Percentiles rank a stretch among this genome's conserved stretches.
phyloP scores from a whole-genome alignment of 2,329 filamentous ascomycete species.

The Diaporthe australafricana region DNA sequence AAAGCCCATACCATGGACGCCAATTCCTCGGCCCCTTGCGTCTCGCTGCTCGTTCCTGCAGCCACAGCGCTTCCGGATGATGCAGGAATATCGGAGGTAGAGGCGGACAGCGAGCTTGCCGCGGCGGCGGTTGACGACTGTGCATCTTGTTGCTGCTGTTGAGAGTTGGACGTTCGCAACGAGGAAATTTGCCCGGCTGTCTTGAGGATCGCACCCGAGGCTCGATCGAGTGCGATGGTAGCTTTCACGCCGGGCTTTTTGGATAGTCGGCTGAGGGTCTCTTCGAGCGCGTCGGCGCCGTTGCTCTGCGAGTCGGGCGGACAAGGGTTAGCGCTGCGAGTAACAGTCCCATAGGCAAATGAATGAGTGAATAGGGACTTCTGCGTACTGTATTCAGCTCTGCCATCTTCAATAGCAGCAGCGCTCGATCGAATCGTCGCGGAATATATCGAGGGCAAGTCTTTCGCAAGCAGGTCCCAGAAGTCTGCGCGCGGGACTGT shows the following conservation, averaged over 20 bases:
- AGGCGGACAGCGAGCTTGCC: slow-evolving; percentile 43
- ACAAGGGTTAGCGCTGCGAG: slow-evolving; percentile 41
- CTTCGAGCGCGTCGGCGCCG: slow-evolving; percentile 71
- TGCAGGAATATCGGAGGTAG: slow-evolving; percentile 20
- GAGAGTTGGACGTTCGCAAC: slow-evolving; percentile 58
- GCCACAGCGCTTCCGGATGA: slow-evolving; percentile 51
- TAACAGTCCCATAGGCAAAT: slow-evolving; percentile 1
- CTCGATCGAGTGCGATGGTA: slow-evolving; percentile 79
- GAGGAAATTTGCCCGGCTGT: slow-evolving; percentile 76
- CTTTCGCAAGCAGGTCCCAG: slow-evolving; percentile 1
- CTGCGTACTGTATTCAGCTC: slow-evolving; percentile 36
- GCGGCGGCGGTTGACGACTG: slow-evolving; percentile 37
- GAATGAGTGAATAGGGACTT: not conserved
- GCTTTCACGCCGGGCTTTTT: slow-evolving; percentile 85
- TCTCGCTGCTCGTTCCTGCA: slow-evolving; percentile 58
- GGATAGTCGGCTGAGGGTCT: slow-evolving; percentile 75
- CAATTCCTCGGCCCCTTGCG: slow-evolving; percentile 76
- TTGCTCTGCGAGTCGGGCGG: slow-evolving; percentile 48
- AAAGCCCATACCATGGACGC: slow-evolving; percentile 82
- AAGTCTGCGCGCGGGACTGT: not conserved
- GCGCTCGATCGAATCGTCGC: not conserved
- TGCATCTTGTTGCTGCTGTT: slow-evolving; percentile 34
- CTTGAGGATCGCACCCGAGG: slow-evolving; percentile 79
- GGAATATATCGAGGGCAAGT: not conserved
- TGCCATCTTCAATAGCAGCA: slow-evolving; percentile 38